These are phyloP conservation scores for Asparagopsis taxiformis DNA, from an alignment of 31 red algal genomes.

Conservation along the genomic window DNA sequence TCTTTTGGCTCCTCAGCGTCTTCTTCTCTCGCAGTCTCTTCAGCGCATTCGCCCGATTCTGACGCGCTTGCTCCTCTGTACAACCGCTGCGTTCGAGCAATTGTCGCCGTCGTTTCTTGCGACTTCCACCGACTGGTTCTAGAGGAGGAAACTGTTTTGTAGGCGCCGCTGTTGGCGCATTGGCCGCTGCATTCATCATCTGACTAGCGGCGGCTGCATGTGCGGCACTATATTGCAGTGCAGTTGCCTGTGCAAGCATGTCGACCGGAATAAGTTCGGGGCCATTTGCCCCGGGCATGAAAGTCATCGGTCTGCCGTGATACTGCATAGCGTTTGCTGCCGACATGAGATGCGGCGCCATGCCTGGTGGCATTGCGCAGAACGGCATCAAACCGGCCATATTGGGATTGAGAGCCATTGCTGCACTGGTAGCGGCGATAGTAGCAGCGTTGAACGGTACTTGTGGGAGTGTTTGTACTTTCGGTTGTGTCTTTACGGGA, in stretches of 20 bases:
- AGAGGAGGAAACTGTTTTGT: neutral
- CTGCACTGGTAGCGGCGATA: neutral
- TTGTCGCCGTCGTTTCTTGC: slow-evolving; percentile 61
- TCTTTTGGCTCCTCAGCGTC: slow-evolving; percentile 46
- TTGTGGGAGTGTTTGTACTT: too few relatives aligned
- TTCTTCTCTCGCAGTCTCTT: slow-evolving; percentile 62
- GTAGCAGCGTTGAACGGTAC: too few relatives aligned
- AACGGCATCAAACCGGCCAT: slow-evolving; percentile 54
- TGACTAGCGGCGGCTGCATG: slow-evolving; percentile 18
- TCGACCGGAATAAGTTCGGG: slow-evolving; percentile 42
- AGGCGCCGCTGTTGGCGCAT: slow-evolving; percentile 2
- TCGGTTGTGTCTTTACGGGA: too few relatives aligned
- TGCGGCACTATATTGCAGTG: slow-evolving; percentile 50
- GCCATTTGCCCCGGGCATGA: slow-evolving; percentile 24
- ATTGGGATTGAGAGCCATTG: slow-evolving; percentile 20
- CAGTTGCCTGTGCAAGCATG: slow-evolving; percentile 57
- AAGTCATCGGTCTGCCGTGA: slow-evolving; percentile 49
- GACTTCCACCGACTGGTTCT: slow-evolving; percentile 30
- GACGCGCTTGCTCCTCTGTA: slow-evolving; percentile 54
- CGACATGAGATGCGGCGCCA: slow-evolving; percentile 7
- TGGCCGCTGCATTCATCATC: slow-evolving; percentile 18
- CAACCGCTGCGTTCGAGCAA: slow-evolving; percentile 61
- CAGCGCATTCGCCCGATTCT: slow-evolving; percentile 62
- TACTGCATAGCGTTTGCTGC: slow-evolving; percentile 22
- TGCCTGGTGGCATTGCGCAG: slow-evolving; percentile 15